phyloP scores from a whole-genome alignment of 1,284 basidiomycete species.

The Rhodofomes roseus region DNA sequence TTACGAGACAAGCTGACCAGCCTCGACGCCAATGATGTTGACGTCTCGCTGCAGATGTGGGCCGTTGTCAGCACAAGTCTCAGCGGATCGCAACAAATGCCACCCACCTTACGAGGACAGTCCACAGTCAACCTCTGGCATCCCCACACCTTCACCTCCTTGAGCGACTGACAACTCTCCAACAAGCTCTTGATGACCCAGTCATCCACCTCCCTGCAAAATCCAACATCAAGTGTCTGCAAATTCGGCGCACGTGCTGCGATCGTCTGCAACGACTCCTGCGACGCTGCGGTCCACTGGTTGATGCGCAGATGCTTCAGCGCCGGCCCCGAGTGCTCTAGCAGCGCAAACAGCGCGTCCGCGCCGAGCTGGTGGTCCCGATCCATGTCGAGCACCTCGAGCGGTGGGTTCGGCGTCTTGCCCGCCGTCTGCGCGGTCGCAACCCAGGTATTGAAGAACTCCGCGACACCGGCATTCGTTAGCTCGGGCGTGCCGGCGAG shows the following conservation, averaged over 20 bases:
- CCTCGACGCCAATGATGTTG: constrained; percentile 43
- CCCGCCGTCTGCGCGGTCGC: constrained; percentile 10
- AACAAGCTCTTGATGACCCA: constrained; percentile 74
- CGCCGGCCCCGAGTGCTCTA: constrained; percentile 64
- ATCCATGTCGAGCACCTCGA: constrained; percentile 55
- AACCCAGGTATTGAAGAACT: constrained; percentile 55
- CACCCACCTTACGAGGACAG: constrained; percentile 48
- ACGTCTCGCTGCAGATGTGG: constrained; percentile 26
- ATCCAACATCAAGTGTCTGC: constrained; percentile 76
- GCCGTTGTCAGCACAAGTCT: constrained; percentile 27
- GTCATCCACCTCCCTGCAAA: constrained; percentile 85
- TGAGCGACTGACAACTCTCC: constrained; percentile 47
- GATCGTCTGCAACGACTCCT: constrained; percentile 54
- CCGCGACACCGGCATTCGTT: constrained; percentile 64
- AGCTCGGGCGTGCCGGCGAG: constrained; percentile 62
- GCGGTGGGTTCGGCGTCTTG: constrained; percentile 38
- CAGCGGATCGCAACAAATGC: constrained; percentile 10
- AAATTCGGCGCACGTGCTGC: constrained; percentile 46
- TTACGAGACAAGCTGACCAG: not conserved
- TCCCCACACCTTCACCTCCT: constrained; percentile 68
- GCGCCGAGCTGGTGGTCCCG: constrained; percentile 59
- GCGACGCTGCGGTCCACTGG: constrained; percentile 64
- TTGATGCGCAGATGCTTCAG: constrained; percentile 76
- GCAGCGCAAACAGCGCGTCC: constrained; percentile 57
- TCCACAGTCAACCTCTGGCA: constrained; percentile 62